These are phyloP conservation scores for Septoria petroselini DNA, from an alignment of 2,329 filamentous ascomycete genomes.

Conservation along the genomic window DNA sequence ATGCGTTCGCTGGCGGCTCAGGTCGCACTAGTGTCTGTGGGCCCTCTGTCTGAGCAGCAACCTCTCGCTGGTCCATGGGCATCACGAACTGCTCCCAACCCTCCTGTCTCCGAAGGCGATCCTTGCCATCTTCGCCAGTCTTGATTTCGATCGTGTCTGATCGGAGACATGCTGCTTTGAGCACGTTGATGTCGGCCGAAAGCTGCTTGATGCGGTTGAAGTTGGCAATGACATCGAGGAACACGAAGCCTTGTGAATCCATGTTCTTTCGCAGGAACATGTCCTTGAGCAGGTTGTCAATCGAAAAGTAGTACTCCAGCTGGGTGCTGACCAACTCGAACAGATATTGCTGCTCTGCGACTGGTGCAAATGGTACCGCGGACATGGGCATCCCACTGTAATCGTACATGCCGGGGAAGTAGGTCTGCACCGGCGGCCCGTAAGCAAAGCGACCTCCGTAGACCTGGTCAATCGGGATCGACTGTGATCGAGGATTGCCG, in stretches of 20 bases:
- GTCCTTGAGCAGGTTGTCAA: slow-evolving; percentile 94
- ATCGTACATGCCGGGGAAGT: slow-evolving; percentile 53
- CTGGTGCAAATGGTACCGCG: slow-evolving; percentile 57
- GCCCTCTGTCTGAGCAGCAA: slow-evolving; percentile 70
- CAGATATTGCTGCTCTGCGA: slow-evolving; percentile 56
- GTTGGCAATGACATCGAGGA: slow-evolving; percentile 70
- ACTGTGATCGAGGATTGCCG: slow-evolving; percentile 57
- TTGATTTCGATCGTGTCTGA: slow-evolving; percentile 72
- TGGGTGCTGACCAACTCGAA: slow-evolving; percentile 60
- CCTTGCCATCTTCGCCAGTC: slow-evolving; percentile 69
- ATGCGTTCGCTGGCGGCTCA: slow-evolving; percentile 40
- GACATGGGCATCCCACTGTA: slow-evolving; percentile 34
- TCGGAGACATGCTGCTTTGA: slow-evolving; percentile 71
- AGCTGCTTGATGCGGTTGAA: slow-evolving; percentile 81
- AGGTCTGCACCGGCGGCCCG: slow-evolving; percentile 46
- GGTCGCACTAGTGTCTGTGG: slow-evolving; percentile 49
- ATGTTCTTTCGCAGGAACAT: slow-evolving; percentile 83
- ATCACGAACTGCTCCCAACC: slow-evolving; percentile 81
- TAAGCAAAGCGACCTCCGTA: slow-evolving; percentile 45
- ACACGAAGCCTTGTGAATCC: slow-evolving; percentile 92
- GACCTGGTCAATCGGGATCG: slow-evolving; percentile 55
- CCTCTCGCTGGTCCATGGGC: slow-evolving; percentile 66
- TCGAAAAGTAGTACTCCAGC: slow-evolving; percentile 89
- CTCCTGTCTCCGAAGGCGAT: slow-evolving; percentile 71
- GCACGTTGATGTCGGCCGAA: slow-evolving; percentile 66